Conservation (phyloP, 495 filamentous ascomycete species). For the Parachaetomium inaequale region DNA sequence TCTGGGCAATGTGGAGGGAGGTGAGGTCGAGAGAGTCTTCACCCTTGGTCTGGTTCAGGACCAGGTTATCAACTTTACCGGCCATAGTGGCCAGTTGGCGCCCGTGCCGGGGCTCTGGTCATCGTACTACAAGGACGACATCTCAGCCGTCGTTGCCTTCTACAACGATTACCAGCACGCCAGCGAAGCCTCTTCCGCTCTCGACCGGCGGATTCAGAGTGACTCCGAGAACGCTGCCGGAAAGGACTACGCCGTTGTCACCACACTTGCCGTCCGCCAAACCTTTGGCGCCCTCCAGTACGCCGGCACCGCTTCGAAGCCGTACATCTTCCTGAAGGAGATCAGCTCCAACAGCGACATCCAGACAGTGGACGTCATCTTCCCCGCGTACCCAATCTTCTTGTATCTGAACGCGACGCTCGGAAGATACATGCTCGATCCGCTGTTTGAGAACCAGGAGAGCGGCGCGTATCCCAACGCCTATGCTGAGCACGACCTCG, state of each 20-base stretch:
- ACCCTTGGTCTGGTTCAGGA: constrained; percentile 73
- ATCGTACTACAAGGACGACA: constrained; percentile 59
- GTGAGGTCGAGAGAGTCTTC: constrained; percentile 53
- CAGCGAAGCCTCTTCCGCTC: constrained; percentile 50
- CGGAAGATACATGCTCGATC: constrained; percentile 82
- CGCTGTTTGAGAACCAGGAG: constrained; percentile 83
- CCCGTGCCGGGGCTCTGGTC: constrained; percentile 76
- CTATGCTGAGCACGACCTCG: constrained; percentile 88
- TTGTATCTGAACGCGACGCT: constrained; percentile 81
- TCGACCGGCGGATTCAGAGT: constrained; percentile 63
- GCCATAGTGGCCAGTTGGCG: constrained; percentile 59
- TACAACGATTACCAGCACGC: constrained; percentile 66
- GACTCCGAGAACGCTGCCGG: constrained; percentile 67
- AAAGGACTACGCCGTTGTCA: constrained; percentile 74
- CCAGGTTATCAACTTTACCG: constrained; percentile 73
- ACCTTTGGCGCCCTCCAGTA: constrained; percentile 84
- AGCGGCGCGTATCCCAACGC: constrained; percentile 85
- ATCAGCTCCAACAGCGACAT: constrained; percentile 92
- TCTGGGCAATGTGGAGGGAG: constrained; percentile 47
- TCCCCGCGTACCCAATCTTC: constrained; percentile 86
- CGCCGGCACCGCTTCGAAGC: constrained; percentile 69
- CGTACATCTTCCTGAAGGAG: constrained; percentile 87
- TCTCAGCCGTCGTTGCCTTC: constrained; percentile 60
- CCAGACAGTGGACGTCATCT: constrained; percentile 96
- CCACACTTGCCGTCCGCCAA: constrained; percentile 79